phyloP scores from a whole-genome alignment of 1,284 basidiomycete genomes.

The Leccinum angustisporum region DNA sequence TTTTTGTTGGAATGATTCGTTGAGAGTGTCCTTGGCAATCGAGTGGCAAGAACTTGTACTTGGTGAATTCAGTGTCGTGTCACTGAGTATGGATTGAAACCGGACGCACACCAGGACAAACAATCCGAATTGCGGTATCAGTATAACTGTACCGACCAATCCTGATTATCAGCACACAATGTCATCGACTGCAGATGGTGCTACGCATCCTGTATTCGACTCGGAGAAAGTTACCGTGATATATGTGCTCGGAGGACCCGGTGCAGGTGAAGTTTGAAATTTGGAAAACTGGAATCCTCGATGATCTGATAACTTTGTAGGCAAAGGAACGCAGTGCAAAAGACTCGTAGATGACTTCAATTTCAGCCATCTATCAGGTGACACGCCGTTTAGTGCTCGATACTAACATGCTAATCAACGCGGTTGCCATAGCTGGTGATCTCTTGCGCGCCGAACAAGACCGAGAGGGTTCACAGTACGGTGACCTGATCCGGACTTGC shows the following conservation, averaged over 20 bases:
- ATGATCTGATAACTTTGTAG: slow-evolving; percentile 41
- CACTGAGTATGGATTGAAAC: not conserved
- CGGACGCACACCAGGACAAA: slow-evolving; percentile 8
- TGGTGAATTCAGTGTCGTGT: not conserved
- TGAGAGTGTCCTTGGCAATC: slow-evolving; percentile 25
- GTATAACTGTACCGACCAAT: not conserved
- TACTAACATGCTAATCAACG: slow-evolving; percentile 3
- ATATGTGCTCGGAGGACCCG: slow-evolving; percentile 97
- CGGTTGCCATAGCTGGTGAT: slow-evolving; percentile 75
- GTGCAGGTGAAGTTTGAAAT: slow-evolving; percentile 71
- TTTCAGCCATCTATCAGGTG: slow-evolving; percentile 95
- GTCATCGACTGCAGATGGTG: slow-evolving; percentile 13
- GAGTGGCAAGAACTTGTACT: not conserved
- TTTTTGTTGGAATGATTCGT: not conserved
- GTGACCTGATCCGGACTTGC: slow-evolving; percentile 83
- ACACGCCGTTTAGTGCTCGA: not conserved
- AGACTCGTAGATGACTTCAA: slow-evolving; percentile 85
- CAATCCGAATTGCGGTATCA: slow-evolving; percentile 11
- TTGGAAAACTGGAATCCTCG: not conserved
- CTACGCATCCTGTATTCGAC: slow-evolving; percentile 60
- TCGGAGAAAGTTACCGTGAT: slow-evolving; percentile 80
- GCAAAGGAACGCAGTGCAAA: slow-evolving; percentile 96
- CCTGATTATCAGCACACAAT: slow-evolving; percentile 13
- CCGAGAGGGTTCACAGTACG: slow-evolving; percentile 83
- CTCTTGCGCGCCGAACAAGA: slow-evolving; percentile 93